These are phyloP conservation scores for Pythium pyrilobum DNA, from an alignment of 352 stramenopile species.

Conservation along the genomic window DNA sequence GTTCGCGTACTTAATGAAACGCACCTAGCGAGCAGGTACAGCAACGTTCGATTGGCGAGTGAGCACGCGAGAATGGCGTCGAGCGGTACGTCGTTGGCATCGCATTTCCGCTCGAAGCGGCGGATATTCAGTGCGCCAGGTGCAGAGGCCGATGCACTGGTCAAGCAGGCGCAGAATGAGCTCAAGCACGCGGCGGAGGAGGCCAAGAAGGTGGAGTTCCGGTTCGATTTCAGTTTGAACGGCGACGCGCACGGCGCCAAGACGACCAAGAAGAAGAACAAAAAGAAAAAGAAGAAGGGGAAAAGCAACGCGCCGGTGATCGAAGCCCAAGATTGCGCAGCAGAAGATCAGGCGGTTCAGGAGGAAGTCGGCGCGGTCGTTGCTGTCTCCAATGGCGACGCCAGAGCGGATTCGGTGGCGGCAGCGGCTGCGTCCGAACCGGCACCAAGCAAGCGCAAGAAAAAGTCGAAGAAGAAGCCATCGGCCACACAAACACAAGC, in stretches of 20 bases:
- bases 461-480: not conserved
- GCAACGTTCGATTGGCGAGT: no score
- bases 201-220: constrained; percentile 34
- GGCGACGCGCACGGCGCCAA: constrained; percentile 7
- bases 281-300: constrained; percentile 5
- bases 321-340: no score
- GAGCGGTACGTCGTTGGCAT: constrained; percentile 20
- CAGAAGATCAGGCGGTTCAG: no score
- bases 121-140: constrained; percentile 18
- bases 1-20: constrained; percentile 9
- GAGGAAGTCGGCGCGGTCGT: no score
- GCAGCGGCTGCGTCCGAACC: no score
- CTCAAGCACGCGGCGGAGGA: constrained; percentile 14
- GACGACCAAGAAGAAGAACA: constrained; percentile 6
- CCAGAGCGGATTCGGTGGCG: no score
- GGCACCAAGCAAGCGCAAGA: no score
- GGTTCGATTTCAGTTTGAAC: constrained; percentile 42
- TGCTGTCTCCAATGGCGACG: no score
- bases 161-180: constrained; percentile 30
- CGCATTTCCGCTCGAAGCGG: constrained; percentile 48
- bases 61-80: constrained; percentile 6
- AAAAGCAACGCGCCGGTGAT: no score
- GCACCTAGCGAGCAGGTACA: no score
- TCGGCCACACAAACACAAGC: no score
- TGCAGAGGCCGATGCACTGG: constrained; percentile 7